Base-by-base conservation (phyloP, 139 green algal genomes). In the Astrephomene gubernaculifera region DNA sequence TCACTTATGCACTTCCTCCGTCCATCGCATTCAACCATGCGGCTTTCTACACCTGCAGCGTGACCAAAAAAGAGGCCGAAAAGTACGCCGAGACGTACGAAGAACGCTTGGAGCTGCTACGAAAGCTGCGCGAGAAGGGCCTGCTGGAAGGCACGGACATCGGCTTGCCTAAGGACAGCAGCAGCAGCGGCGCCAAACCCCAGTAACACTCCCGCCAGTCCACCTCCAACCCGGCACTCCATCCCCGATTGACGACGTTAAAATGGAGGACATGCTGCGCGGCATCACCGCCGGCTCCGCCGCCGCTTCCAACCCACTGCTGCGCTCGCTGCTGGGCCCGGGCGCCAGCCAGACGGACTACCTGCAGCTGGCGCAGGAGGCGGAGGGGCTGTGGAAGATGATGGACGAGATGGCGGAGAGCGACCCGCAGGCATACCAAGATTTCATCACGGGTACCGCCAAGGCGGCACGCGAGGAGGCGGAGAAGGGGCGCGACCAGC, bases 41-140 rank as follows among this genome's bases (percentile, higher is more conserved):
- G 25, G 12, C 21, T 19, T 31, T 31, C n/a, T 67, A 22, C 31
- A 29, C 12, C 14, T 24, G 31, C 74, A 83, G 76, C n/a, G 76
- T 83, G 41, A 83, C 76, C 12, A 83, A 83, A 29, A 83, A 83
- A 25, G 76, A 83, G 64, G 76, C 76, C 21, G 76, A 83, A 31
- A 43, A 45, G 29, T 83, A 38, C 31, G 76, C 44, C 2, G 38
- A 71, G 76, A 41, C 0, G 1, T 64, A 45, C n/a, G 76, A 83
- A 41, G 60, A 72, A 60, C 76, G 76, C 9, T 4, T 38, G 60
- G 76, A 71, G 25, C 76, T 83, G 60, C 60, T 83, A 39, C 39
- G 60, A 3, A 72, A 83, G 57, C 76, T 83, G n/a, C 60, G 60
- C 2, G 76, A 83, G 29, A 36, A n/a, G 2, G 76, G 76, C 4